Evolutionary conservation across 371 early-diverging fungal genomes (phyloP).

Genomic region (Mucor saturninus): DNA sequence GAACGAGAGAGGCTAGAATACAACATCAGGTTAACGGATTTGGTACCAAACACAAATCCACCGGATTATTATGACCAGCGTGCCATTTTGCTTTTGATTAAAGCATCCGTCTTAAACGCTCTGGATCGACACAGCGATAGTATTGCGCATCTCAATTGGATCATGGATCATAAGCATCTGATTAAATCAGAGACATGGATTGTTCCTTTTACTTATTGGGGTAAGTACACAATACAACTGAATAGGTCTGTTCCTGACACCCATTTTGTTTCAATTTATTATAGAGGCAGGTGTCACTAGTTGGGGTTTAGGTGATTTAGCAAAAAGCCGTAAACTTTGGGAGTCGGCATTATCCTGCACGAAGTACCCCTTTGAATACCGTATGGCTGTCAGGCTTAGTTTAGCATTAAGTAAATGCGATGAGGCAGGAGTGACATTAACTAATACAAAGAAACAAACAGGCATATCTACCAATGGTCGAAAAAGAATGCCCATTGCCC

Average conservation of each 20-base stretch:
- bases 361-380: slow-evolving; percentile 37
- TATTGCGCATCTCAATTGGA: slow-evolving; percentile 63
- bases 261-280: neutral
- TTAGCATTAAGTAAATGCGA: slow-evolving; percentile 33
- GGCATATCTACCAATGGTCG: slow-evolving; percentile 24
- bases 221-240: slow-evolving; percentile 35
- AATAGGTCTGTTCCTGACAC: too few relatives aligned
- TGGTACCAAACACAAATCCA: slow-evolving; percentile 48
- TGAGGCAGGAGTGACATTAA: slow-evolving; percentile 29
- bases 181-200: slow-evolving; percentile 63
- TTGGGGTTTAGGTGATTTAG: slow-evolving; percentile 46
- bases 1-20: slow-evolving; percentile 56
- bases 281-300: slow-evolving; percentile 54
- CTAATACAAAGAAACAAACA: slow-evolving; percentile 21
- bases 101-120: slow-evolving; percentile 49
- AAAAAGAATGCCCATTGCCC: slow-evolving; percentile 27
- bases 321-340: slow-evolving; percentile 39
- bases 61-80: slow-evolving; percentile 57
- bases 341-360: slow-evolving; percentile 29
- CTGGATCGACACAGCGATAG: slow-evolving; percentile 42
- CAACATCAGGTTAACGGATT: slow-evolving; percentile 43
- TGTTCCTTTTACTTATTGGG: slow-evolving; percentile 71
- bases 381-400: slow-evolving; percentile 30
- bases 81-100: slow-evolving; percentile 42
- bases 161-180: slow-evolving; percentile 57